Conservation (phyloP, 352 stramenopile genomes). For the Pythium grandisporangium region DNA sequence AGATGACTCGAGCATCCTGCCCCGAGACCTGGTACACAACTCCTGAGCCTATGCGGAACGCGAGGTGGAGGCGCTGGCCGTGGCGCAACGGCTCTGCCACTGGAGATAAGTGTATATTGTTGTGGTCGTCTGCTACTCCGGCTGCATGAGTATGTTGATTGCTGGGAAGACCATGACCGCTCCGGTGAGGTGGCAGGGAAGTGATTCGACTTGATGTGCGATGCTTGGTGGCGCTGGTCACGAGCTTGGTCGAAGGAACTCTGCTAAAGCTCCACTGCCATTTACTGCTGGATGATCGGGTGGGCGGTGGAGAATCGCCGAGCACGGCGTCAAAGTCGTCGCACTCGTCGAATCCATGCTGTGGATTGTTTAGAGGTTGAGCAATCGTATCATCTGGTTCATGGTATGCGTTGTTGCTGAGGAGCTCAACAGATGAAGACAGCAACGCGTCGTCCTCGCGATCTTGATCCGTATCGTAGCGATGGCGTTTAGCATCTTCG, state of each 20-base stretch:
- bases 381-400: conserved; percentile 23
- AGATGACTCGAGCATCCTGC: conserved; percentile 23
- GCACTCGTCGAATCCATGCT: conserved; percentile 13
- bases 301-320: conserved; percentile 10
- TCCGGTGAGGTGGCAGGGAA: conserved; percentile 23
- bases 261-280: conserved; percentile 15
- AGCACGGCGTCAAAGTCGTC: conserved; percentile 34
- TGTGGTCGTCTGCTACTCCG: no score
- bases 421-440: conserved; percentile 10
- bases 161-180: conserved; percentile 5
- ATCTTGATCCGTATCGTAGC: neutral
- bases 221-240: no score
- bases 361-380: no score
- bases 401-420: conserved; percentile 15
- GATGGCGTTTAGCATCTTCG: no score
- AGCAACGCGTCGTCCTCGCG: conserved; percentile 13
- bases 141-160: conserved; percentile 10
- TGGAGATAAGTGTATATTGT: no score
- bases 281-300: no score
- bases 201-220: conserved; percentile 5
- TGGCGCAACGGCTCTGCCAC: conserved; percentile 31
- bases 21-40: conserved; percentile 34
- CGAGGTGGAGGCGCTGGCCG: conserved; percentile 41
- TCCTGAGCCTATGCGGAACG: conserved; percentile 35
- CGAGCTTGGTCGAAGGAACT: no score